A percentile compares a stretch with the other conserved stretches of the same genome.
Evolutionary conservation across 2,329 filamentous ascomycete species (phyloP).

Genomic region (Aspergillus luchuensis): DNA sequence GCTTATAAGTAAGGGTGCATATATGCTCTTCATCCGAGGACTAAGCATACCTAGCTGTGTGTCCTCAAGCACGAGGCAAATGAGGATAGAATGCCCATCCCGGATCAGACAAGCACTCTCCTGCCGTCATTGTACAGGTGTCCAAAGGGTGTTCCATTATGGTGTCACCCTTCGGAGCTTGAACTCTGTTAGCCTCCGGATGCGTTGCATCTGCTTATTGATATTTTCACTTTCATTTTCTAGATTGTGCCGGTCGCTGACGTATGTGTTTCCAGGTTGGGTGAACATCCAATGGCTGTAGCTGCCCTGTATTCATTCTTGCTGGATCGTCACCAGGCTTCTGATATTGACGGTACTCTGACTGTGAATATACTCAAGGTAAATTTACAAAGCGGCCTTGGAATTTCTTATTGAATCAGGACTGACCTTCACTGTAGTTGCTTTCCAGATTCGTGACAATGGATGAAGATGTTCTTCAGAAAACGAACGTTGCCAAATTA

Average conservation of each 20-base stretch:
- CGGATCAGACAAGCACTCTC: slow-evolving; percentile 1
- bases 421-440: slow-evolving; percentile 45
- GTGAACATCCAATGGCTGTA: slow-evolving; percentile 52
- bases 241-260: slow-evolving; percentile 28
- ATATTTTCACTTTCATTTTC: not conserved
- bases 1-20: slow-evolving; percentile 33
- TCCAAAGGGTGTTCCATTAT: not conserved
- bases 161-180: not conserved
- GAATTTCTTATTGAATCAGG: not conserved
- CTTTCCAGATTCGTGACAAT: slow-evolving; percentile 59
- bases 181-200: not conserved
- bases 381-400: slow-evolving; percentile 15
- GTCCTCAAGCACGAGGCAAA: slow-evolving; percentile 12
- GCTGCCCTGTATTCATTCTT: slow-evolving; percentile 52
- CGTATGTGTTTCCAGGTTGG: slow-evolving; percentile 43
- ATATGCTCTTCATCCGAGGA: slow-evolving; percentile 16
- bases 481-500: slow-evolving; percentile 62
- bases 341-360: slow-evolving; percentile 50
- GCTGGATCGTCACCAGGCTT: slow-evolving; percentile 51
- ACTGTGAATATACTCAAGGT: slow-evolving; percentile 51
- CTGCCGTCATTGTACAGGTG: not conserved
- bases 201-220: not conserved
- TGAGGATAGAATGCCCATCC: not conserved
- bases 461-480: slow-evolving; percentile 59
- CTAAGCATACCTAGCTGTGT: slow-evolving; percentile 11